Percentiles rank a stretch among this genome's conserved stretches.
Conservation (phyloP, 2,329 filamentous ascomycete genomes). For the Plectosphaerella sp. region DNA sequence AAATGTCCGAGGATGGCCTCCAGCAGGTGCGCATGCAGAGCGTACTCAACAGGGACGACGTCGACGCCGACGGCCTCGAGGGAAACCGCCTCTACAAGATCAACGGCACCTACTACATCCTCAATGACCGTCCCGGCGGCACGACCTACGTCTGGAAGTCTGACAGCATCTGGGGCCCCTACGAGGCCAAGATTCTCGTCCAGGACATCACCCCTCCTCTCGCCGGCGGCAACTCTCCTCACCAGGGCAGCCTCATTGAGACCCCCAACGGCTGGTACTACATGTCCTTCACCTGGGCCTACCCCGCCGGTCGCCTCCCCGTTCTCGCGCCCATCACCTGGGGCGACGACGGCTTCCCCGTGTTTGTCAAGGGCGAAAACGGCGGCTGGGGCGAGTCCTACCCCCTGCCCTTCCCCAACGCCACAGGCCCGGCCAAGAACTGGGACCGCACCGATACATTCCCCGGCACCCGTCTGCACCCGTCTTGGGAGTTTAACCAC, state of each 20-base stretch:
- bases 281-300: constrained; percentile 51
- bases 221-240: constrained; percentile 36
- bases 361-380: constrained; percentile 31
- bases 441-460: constrained; percentile 41
- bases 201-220: constrained; percentile 37
- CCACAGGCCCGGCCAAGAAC: constrained; percentile 10
- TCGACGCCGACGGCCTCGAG: constrained; percentile 34
- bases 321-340: constrained; percentile 52
- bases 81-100: constrained; percentile 54
- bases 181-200: constrained; percentile 38
- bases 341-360: constrained; percentile 47
- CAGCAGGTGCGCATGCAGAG: constrained; percentile 36
- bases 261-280: constrained; percentile 54
- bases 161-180: constrained; percentile 47
- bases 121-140: constrained; percentile 40
- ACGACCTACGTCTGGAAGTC: constrained; percentile 45
- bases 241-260: constrained; percentile 53
- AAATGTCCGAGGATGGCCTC: constrained; percentile 44
- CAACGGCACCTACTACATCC: constrained; percentile 51
- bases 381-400: constrained; percentile 45
- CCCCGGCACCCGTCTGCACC: constrained; percentile 30
- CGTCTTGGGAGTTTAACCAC: constrained; percentile 59
- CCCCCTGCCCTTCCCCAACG: constrained; percentile 23
- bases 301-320: constrained; percentile 52
- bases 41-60: constrained; percentile 36